These are phyloP conservation scores for Piromyces sp. DNA, from an alignment of 192 early-diverging fungal genomes.

Conservation along the genomic window DNA sequence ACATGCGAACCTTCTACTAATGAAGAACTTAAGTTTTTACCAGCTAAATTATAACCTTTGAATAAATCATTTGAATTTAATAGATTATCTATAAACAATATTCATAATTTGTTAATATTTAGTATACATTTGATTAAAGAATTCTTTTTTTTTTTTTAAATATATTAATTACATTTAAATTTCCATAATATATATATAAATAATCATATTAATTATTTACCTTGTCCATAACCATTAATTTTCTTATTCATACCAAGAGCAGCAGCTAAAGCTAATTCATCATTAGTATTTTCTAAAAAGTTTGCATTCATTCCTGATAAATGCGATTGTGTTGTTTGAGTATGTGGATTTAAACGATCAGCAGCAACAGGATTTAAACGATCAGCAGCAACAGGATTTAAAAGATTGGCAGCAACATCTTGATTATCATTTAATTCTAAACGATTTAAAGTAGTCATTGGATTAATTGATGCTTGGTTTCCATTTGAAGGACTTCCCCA, in stretches of 20 bases:
- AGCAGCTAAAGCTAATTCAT: neutral
- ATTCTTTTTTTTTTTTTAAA: too few relatives aligned
- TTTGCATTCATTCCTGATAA: neutral
- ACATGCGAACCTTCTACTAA: neutral
- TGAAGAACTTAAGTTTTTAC: neutral
- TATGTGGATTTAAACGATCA: neutral
- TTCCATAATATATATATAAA: too few relatives aligned
- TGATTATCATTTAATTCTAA: neutral
- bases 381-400: neutral
- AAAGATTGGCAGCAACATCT: neutral
- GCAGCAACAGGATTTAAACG: neutral
- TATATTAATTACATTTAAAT: too few relatives aligned
- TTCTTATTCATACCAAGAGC: neutral
- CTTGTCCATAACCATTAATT: neutral
- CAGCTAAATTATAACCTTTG: neutral
- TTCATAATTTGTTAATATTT: too few relatives aligned
- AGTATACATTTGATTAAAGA: too few relatives aligned
- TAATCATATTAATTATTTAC: too few relatives aligned
- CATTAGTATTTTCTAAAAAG: neutral
- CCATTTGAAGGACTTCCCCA: neutral
- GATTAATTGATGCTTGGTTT: neutral
- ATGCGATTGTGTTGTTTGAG: neutral
- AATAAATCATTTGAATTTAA: neutral
- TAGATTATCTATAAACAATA: neutral
- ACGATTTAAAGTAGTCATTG: neutral